Conservation (phyloP, 2,329 filamentous ascomycete genomes). For the Onygenales sp. region DNA sequence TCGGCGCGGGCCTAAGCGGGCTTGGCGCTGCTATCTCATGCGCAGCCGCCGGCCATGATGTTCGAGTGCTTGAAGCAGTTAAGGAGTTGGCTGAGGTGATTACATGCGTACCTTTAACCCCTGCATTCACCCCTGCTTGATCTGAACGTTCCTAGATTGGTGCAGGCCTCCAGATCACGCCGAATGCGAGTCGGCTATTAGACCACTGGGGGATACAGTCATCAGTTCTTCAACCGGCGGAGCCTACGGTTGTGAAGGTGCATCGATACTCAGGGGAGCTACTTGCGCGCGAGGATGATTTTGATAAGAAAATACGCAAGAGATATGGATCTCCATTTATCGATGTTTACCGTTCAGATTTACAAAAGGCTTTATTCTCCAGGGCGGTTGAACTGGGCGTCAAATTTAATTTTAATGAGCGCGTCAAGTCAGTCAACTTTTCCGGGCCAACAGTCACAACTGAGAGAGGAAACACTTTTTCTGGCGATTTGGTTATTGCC, state of each 20-base stretch:
- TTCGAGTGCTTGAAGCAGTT: slow-evolving; percentile 28
- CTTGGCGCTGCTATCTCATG: slow-evolving; percentile 13
- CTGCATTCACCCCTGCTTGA: neutral
- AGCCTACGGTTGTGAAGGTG: slow-evolving; percentile 19
- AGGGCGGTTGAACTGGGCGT: slow-evolving; percentile 47
- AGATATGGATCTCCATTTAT: slow-evolving; percentile 51
- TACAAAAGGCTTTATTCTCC: slow-evolving; percentile 45
- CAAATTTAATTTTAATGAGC: slow-evolving; percentile 21
- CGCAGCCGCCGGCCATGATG: slow-evolving; percentile 11
- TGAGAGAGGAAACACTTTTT: slow-evolving; percentile 20
- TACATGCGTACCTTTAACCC: neutral
- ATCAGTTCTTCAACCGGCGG: slow-evolving; percentile 17
- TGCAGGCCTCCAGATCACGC: slow-evolving; percentile 25
- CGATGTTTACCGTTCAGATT: slow-evolving; percentile 53
- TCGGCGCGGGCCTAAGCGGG: slow-evolving; percentile 14
- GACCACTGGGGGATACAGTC: slow-evolving; percentile 18
- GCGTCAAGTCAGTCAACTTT: slow-evolving; percentile 42
- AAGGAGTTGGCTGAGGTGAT: slow-evolving; percentile 28
- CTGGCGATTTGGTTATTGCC: slow-evolving; percentile 38
- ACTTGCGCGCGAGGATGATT: slow-evolving; percentile 17
- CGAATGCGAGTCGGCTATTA: slow-evolving; percentile 22
- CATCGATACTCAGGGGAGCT: slow-evolving; percentile 30
- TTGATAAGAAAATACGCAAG: slow-evolving; percentile 42
- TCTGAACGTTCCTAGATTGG: slow-evolving; percentile 8
- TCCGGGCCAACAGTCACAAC: slow-evolving; percentile 28